Evolutionary conservation across 176 grass and related monocot species (phyloP), one percentile per base, ranked within the genome.

Genomic region (Secale cereale): DNA sequence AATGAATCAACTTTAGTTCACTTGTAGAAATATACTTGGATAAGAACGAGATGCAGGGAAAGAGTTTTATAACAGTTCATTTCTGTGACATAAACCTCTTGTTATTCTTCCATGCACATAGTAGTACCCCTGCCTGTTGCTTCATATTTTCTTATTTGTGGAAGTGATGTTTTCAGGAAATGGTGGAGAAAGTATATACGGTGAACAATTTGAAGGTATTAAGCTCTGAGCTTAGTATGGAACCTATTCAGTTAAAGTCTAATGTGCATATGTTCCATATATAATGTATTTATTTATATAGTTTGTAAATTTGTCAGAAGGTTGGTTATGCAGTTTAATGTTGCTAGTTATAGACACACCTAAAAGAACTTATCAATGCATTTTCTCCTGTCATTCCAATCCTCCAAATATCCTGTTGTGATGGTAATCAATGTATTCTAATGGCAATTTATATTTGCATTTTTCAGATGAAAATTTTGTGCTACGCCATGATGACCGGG

Each of bases 401-500:
- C 64, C 22, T 65, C 20, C 10, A 65, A 65, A 46, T 20, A 19
- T 41, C 33, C 46, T 54, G 15, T 70, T 65, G 20, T 78, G 70
- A 75, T 79, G 69, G 6, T 61, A 57, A 64, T 56, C 60, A 59
- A 30, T 70, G 26, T 52, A 22, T 74, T 74, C 59, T 74, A 78
- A 57, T 92, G 26, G 70, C 23, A 75, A 48, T 59, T 61, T 86
- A 31, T 72, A 66, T 88, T 82, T 89, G 81, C 17, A 65, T 94
- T 86, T 94, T 86, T 89, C 94, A 99, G 97, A 99, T 94, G 94
- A 99, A 89, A 92, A 91, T 83, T 91, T 91, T 90, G 50, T 56
- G 22, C 86, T 92, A 43, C 76, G 62, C 17, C 97, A 99, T 91
- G 90, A 99, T 90, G 82, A 86, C 54, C 78, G 91, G 78, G 97